phyloP scores from a whole-genome alignment of 345 rosid genomes.

The Crucihimalaya himalaica region DNA sequence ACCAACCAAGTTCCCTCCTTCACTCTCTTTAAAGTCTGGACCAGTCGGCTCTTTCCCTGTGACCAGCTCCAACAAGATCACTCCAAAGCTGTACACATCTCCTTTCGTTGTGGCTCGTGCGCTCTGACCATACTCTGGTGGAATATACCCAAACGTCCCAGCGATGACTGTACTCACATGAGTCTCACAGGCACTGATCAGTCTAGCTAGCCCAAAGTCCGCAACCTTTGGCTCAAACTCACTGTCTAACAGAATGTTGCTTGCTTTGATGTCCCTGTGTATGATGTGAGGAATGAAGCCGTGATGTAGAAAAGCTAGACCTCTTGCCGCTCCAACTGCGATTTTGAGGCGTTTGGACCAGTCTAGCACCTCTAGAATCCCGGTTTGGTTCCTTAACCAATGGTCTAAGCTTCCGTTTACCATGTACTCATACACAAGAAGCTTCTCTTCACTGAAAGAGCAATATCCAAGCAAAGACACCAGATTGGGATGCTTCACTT shows the following conservation, averaged over 20 bases:
- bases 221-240: constrained; percentile 89
- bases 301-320: constrained; percentile 85
- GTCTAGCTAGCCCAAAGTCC: constrained; percentile 85
- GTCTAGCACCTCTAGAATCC: constrained; percentile 66
- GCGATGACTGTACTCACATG: constrained; percentile 90
- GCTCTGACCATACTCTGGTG: constrained; percentile 94
- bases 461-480: constrained; percentile 88
- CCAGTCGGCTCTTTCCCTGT: constrained; percentile 96
- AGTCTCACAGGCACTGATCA: constrained; percentile 92
- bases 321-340: constrained; percentile 73
- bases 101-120: constrained; percentile 75
- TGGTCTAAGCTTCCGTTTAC: constrained; percentile 84
- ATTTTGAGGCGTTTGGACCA: constrained; percentile 82
- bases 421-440: constrained; percentile 93
- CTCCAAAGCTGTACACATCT: constrained; percentile 93
- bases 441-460: constrained; percentile 77
- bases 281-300: constrained; percentile 90
- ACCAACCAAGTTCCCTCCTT: constrained; percentile 91
- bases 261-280: constrained; percentile 88
- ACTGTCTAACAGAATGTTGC: constrained; percentile 72
- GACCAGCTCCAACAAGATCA: constrained; percentile 78
- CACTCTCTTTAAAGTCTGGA: constrained; percentile 86
- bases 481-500: constrained; percentile 89
- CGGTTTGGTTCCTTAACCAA: constrained; percentile 71
- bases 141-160: constrained; percentile 85